These are phyloP conservation scores for Tylopilus sp. DNA, from an alignment of 768 basidiomycete species.

Conservation along the genomic window DNA sequence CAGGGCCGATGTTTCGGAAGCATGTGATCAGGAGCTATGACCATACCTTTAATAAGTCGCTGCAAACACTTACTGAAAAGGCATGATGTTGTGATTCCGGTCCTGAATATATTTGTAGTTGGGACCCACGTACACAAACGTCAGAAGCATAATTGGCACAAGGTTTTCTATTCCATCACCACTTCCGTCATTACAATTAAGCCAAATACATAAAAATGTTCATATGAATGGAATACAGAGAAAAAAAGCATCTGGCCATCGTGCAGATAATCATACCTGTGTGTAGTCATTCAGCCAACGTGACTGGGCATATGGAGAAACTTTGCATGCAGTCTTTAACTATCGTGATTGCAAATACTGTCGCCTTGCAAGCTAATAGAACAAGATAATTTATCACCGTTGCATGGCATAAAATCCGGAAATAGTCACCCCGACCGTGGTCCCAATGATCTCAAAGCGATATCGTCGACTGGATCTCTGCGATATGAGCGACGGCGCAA, in stretches of 20 bases:
- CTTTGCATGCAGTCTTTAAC: neutral
- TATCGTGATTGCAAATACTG: conserved; percentile 2
- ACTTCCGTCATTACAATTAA: conserved; percentile 18
- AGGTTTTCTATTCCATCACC: conserved; percentile 18
- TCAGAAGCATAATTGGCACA: conserved; percentile 3
- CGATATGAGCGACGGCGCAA: conserved; percentile 57
- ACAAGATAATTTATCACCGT: conserved; percentile 21
- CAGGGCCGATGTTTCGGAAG: neutral
- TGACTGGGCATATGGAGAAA: neutral
- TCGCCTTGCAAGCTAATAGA: conserved; percentile 15
- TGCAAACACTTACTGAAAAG: neutral
- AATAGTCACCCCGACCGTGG: conserved; percentile 37
- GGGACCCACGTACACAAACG: conserved; percentile 13
- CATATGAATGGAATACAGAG: conserved; percentile 4
- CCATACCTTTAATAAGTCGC: neutral
- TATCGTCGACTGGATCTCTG: conserved; percentile 61
- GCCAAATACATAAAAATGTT: conserved; percentile 21
- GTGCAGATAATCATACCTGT: neutral
- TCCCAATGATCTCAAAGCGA: conserved; percentile 48
- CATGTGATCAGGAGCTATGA: neutral
- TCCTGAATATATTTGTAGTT: conserved; percentile 28
- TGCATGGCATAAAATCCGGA: conserved; percentile 12
- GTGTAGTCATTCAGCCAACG: neutral
- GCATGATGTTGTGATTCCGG: conserved; percentile 5
- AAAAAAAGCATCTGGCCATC: neutral